Evolutionary conservation across 1,284 basidiomycete genomes (phyloP), one percentile per base, ranked within the genome.

Genomic region (Thelephora terrestris): DNA sequence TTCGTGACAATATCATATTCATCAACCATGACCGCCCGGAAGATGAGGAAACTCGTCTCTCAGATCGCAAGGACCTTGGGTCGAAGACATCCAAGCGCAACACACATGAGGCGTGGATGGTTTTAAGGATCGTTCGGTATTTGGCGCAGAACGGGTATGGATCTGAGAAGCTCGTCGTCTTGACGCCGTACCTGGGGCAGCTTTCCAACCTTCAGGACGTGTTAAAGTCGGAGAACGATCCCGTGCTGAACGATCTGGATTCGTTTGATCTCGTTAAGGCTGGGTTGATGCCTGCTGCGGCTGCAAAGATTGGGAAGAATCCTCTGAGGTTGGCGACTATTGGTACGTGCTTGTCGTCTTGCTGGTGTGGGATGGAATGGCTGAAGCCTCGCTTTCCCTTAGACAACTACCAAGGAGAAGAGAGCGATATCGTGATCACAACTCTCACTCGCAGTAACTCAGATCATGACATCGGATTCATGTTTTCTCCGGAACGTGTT

Each of bases 331-430:
- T 83, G 2, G 74, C 79, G 1, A 83, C 81, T 0, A 81, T 82
- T 12, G 79, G 80, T 79, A 56, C 46, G 64, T 46, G 20, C 35
- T 14, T 42, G 14, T 14, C 29, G 9, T 24, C 40, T 16, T 18
- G 23, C 46, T 32, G 24, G 35, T 42, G 36, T 7, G 17, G 47
- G 16, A 32, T 45, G n/a, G 49, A 25, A 27, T 38, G 39, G 18
- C 43, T 55, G n/a, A 45, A 48, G 7, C 16, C 29, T 44, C 43
- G 21, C 7, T 36, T 37, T 24, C 46, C 16, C 14, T 35, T 44
- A 79, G 78, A 80, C 50, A 80, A 80, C 50, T 80, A 79, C 51
- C 81, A 84, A 54, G 81, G 81, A 21, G 81, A 84, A 57, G 81
- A 84, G 58, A 78, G 76, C 37, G 70, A 82, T 21, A 76, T 84